These are phyloP conservation scores for Tephrocybe rancida DNA, from an alignment of 768 basidiomycete genomes.

Conservation along the genomic window DNA sequence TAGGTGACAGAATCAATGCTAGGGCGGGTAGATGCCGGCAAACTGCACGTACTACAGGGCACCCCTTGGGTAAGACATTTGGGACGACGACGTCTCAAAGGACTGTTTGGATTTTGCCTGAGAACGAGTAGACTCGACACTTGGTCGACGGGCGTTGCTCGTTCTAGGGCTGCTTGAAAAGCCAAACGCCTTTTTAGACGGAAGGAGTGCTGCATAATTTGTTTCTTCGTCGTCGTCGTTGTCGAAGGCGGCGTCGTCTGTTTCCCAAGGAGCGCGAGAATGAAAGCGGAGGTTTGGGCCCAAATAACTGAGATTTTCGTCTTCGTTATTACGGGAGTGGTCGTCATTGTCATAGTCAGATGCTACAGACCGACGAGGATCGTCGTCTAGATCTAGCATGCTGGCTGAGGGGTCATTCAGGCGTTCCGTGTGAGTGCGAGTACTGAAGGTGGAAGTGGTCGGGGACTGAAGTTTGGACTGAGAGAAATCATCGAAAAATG, in stretches of 20 bases:
- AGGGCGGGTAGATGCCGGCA: constrained; percentile 5
- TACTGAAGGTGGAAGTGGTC: constrained; percentile 16
- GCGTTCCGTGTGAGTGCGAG: constrained; percentile 33
- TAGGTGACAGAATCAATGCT: constrained; percentile 4
- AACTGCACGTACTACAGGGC: constrained; percentile 59
- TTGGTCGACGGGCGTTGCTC: constrained; percentile 51
- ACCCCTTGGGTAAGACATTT: constrained; percentile 51
- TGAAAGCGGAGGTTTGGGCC: constrained; percentile 87
- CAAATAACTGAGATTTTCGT: constrained; percentile 68
- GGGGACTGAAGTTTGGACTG: constrained; percentile 24
- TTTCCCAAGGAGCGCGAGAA: constrained; percentile 83
- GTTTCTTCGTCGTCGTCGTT: constrained; percentile 54
- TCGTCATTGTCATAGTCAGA: constrained; percentile 30
- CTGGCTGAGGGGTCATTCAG: constrained; percentile 51
- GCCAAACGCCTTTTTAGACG: constrained; percentile 43
- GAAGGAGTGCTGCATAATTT: constrained; percentile 35
- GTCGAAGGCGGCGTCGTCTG: constrained; percentile 47
- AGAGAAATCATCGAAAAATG: constrained; percentile 26
- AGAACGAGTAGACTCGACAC: constrained; percentile 63
- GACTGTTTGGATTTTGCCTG: constrained; percentile 54
- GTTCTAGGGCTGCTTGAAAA: constrained; percentile 50
- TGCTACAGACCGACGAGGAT: constrained; percentile 39
- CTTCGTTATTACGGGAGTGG: constrained; percentile 44
- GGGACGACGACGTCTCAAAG: constrained; percentile 58
- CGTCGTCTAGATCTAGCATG: constrained; percentile 61